Evolutionary conservation across 805 yeast genomes (phyloP).

Genomic region (Candida broadrunensis): DNA sequence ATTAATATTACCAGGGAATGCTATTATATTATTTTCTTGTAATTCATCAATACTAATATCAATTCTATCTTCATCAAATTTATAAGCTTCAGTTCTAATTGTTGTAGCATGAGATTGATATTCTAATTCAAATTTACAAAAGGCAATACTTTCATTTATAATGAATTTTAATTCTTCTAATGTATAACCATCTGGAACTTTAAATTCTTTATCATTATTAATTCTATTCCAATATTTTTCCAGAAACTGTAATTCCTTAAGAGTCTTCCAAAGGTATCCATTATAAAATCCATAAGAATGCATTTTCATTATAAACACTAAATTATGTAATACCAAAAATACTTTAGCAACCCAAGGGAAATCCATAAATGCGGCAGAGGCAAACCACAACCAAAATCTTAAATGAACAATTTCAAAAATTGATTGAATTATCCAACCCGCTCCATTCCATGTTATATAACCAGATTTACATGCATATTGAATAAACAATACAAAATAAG

Average conservation of each 20-base stretch:
- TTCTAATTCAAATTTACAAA: conserved; percentile 70
- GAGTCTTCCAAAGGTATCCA: conserved; percentile 78
- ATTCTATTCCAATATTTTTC: conserved; percentile 40
- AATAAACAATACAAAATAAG: conserved; percentile 57
- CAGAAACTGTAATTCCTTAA: conserved; percentile 52
- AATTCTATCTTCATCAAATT: conserved; percentile 8
- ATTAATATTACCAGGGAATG: conserved; percentile 74
- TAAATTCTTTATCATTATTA: conserved; percentile 17
- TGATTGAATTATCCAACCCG: conserved; percentile 65
- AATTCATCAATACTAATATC: conserved; percentile 6
- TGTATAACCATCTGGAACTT: conserved; percentile 18
- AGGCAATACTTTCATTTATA: conserved; percentile 51
- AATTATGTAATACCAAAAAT: conserved; percentile 76
- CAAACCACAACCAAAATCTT: conserved; percentile 50
- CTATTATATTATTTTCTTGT: conserved; percentile 10
- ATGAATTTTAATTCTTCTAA: conserved; percentile 22
- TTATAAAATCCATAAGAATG: conserved; percentile 91
- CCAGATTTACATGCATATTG: conserved; percentile 52
- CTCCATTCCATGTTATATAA: conserved; percentile 53
- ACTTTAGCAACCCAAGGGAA: conserved; percentile 92
- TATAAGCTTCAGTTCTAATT: conserved; percentile 5
- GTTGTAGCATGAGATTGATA: conserved; percentile 45
- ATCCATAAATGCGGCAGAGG: conserved; percentile 43
- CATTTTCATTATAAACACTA: conserved; percentile 90
- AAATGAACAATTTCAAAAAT: conserved; percentile 54